Conservation (phyloP, 345 rosid species). For the Gossypium raimondii region DNA sequence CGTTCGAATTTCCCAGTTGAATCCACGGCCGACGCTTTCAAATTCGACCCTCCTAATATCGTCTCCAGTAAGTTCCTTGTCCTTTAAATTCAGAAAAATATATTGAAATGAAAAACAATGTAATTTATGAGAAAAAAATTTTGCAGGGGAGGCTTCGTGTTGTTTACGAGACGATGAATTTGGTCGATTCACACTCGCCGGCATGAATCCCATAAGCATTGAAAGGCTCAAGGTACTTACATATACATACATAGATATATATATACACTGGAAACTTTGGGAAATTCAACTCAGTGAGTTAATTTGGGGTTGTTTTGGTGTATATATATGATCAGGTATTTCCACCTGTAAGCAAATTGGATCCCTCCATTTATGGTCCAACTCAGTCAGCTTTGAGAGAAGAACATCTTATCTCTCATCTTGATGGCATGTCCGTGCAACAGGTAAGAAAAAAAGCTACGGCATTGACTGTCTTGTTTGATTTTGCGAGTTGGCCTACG, state of each 20-base stretch:
- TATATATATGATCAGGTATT: slow-evolving; percentile 21
- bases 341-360: slow-evolving; percentile 63
- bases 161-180: slow-evolving; percentile 24
- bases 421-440: slow-evolving; percentile 56
- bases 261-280: too few species aligned
- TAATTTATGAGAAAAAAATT: not conserved
- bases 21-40: not conserved
- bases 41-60: slow-evolving; percentile 12
- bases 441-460: slow-evolving; percentile 30
- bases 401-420: slow-evolving; percentile 47
- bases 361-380: slow-evolving; percentile 49
- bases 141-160: slow-evolving; percentile 12
- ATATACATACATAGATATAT: too few species aligned
- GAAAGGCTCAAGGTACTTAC: slow-evolving; percentile 17
- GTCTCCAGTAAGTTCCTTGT: not conserved
- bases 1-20: not conserved
- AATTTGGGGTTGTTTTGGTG: too few species aligned
- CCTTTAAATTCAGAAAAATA: not conserved
- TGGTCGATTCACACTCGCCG: slow-evolving; percentile 11
- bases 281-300: too few species aligned
- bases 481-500: not conserved
- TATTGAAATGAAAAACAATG: not conserved
- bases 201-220: slow-evolving; percentile 18
- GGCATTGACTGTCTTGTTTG: not conserved
- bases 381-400: slow-evolving; percentile 55